These are phyloP conservation scores for Grigorovia transvaalensis DNA, from an alignment of 805 yeast species.

Conservation along the genomic window DNA sequence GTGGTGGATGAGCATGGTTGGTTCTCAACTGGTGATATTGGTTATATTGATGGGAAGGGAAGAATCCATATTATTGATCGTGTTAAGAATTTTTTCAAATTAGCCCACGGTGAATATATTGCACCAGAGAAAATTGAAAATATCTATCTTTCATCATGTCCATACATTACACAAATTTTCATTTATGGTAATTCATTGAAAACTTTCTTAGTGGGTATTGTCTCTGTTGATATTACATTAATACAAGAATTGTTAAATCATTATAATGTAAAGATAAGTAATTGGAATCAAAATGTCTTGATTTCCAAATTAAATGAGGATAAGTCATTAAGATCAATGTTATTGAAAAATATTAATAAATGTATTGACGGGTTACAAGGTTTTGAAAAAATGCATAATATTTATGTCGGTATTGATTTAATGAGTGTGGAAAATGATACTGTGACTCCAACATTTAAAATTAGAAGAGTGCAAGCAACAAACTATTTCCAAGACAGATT, in stretches of 20 bases:
- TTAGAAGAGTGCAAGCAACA: conserved; percentile 42
- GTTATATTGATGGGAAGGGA: conserved; percentile 40
- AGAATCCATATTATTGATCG: conserved; percentile 57
- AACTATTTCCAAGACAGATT: conserved; percentile 34
- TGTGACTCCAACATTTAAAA: conserved; percentile 57
- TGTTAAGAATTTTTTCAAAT: conserved; percentile 68
- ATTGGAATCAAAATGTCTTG: conserved; percentile 24
- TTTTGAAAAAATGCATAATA: conserved; percentile 52
- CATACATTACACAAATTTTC: conserved; percentile 43
- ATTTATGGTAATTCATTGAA: conserved; percentile 56
- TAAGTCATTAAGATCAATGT: conserved; percentile 8
- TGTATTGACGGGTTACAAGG: conserved; percentile 38
- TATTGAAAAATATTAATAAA: conserved; percentile 16
- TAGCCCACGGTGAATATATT: conserved; percentile 57
- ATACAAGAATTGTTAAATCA: conserved; percentile 25
- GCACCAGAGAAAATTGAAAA: conserved; percentile 72
- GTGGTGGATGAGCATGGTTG: conserved; percentile 49
- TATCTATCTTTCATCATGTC: conserved; percentile 42
- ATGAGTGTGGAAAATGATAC: conserved; percentile 50
- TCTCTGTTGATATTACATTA: conserved; percentile 49
- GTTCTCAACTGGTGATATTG: conserved; percentile 63
- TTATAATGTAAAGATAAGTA: conserved; percentile 25
- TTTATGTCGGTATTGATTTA: conserved; percentile 46
- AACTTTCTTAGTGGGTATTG: conserved; percentile 46
- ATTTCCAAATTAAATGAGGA: conserved; percentile 14